Base-by-base conservation (phyloP, 179 eudicot species). In the Silene vulgaris region DNA sequence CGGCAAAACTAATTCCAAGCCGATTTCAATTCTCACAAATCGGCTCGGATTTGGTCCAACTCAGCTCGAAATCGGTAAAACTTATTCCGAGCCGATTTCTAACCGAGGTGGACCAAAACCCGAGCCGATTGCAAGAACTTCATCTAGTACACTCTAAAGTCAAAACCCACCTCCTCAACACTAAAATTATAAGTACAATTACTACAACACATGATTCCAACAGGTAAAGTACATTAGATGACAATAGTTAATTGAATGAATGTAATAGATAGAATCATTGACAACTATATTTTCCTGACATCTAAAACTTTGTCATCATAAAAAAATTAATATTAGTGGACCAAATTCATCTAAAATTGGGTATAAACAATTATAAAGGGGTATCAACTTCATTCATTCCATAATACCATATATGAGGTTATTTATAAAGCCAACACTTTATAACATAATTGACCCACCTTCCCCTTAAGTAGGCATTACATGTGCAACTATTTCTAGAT, bases 401-500 rank as follows among this genome's bases (percentile, higher is more conserved):
- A 52, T 52, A 52, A 52, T 52, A 8, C 59, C 59, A 54, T 45
- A 54, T 45, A 70, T 17, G 69, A 71, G 37, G 43, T 70, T 61
- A 4, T 67, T 54, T 69, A 30, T 20, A 65, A 54, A 66, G 2
- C 65, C 21, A 73, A 40, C 66, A 65, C 71, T 67, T 67, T 54
- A 76, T 21, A 16, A 43, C 43, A 80, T 75, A 77, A 84, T 84
- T 75, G 69, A 65, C 74, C 78, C 80, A 81, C 77, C 80, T 69
- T 67, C 82, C 45, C 65, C 69, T 76, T 26, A 71, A 59, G 20
- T 68, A 67, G 35, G 73, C 76, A 75, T 26, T 63, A 71, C 88
- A 82, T 79, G 88, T 82, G 88, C 86, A 76, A 64, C 84, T 83
- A 81, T 79, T 81, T 81, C 81, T 81, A 70, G 0, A 64, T 35